Evolutionary conservation across 192 early-diverging fungal genomes (phyloP).

Genomic region (Backusella morwellensis): DNA sequence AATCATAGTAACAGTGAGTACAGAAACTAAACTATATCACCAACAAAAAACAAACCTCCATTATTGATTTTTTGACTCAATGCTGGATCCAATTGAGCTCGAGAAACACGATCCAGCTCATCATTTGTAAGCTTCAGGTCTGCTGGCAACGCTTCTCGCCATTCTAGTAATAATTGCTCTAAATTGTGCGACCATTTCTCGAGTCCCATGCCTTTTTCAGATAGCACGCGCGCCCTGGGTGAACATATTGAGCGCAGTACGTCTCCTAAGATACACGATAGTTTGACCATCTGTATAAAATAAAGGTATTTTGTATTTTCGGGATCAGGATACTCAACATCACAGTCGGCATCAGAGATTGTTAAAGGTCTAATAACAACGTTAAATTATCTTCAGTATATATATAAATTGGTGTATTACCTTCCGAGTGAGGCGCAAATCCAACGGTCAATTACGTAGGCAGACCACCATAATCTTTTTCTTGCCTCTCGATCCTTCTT

Average conservation of each 20-base stretch:
- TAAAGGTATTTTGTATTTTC: constrained; percentile 5
- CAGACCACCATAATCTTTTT: constrained; percentile 34
- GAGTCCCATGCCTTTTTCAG: constrained; percentile 5
- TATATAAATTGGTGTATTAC: neutral
- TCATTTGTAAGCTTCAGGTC: constrained; percentile 13
- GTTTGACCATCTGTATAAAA: constrained; percentile 21
- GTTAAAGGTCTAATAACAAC: constrained; percentile 21
- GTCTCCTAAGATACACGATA: constrained; percentile 30
- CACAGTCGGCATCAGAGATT: constrained; percentile 36
- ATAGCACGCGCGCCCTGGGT: constrained; percentile 21
- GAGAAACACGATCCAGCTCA: constrained; percentile 7
- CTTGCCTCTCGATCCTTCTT: constrained; percentile 4
- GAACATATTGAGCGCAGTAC: constrained; percentile 29
- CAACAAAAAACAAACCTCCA: neutral
- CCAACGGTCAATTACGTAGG: constrained; percentile 31
- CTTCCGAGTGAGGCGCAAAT: constrained; percentile 30
- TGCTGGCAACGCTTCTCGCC: constrained; percentile 18
- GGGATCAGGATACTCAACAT: constrained; percentile 18
- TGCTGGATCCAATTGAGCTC: neutral
- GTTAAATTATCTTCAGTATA: too few relatives aligned
- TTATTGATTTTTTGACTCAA: constrained; percentile 10
- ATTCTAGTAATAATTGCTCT: constrained; percentile 16
- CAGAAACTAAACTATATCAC: neutral
- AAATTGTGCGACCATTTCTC: constrained; percentile 13
- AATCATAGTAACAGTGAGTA: neutral